Base-by-base conservation (phyloP, 2,329 filamentous ascomycete genomes). In the Septoria petroselini region DNA sequence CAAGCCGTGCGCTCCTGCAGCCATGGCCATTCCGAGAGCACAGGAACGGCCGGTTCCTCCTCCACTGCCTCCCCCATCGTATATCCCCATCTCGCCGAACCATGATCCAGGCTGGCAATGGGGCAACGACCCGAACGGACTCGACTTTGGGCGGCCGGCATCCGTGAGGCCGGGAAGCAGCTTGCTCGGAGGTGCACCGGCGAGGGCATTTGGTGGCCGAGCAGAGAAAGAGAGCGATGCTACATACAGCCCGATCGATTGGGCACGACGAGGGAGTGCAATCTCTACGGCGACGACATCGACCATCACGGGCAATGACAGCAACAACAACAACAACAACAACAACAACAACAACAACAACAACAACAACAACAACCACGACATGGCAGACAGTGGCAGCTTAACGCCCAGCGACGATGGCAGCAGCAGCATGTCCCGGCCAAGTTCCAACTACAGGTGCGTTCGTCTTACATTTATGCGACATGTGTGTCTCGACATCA, bases 1-100 rank as follows among this genome's bases (percentile, higher is more conserved):
- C 53, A 67, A 67, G 18, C 53, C 66, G 66, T 62, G 71, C 39
- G 67, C 73, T 34, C 72, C 73, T 54, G 75, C 75, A 55, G 77
- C 80, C 58, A 81, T 86, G 80, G 73, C 81, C 53, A 85, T 86
- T 64, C 81, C 80, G 41, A 75, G 78, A 63, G 73, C 76, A 52
- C 74, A 76, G 62, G 73, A 75, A 31, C 46, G 66, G 35, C 72
- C 74, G 42, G 43, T 39, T 27, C 83, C 83, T 51, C 83, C 83
- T 56, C 81, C 82, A 41, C 73, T 86, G 61, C 83, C 83, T 60
- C 83, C 83, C 50, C 79, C 82, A 44, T 75, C 74, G 66, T 71
- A 76, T 63, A 76, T 85, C 52, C 72, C 74, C 58, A 81, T 57
- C 71, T 74, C 59, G 67, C 81, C 80, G 29, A 74, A 53, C 39